These are phyloP conservation scores for Kluyveromyces wickerhamii DNA, from an alignment of 805 yeast genomes.

Conservation along the genomic window DNA sequence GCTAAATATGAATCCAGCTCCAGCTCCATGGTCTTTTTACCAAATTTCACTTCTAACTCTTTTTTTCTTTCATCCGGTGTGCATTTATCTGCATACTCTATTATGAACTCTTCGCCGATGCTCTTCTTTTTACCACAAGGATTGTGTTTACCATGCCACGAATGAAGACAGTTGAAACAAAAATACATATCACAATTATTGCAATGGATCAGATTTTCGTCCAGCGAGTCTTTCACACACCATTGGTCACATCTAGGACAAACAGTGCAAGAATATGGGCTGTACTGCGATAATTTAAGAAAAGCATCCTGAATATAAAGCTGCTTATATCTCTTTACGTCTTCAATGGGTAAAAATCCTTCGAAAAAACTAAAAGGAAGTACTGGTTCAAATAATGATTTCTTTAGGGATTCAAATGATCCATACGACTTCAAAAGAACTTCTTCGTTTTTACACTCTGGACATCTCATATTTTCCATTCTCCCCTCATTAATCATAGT, in stretches of 20 bases:
- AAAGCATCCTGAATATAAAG: constrained; percentile 35
- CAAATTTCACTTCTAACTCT: constrained; percentile 37
- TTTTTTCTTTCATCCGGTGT: constrained; percentile 29
- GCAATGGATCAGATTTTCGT: constrained; percentile 43
- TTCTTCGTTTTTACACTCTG: constrained; percentile 34
- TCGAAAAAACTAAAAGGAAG: constrained; percentile 32
- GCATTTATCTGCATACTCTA: constrained; percentile 29
- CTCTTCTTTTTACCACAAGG: constrained; percentile 35
- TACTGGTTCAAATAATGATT: constrained; percentile 35
- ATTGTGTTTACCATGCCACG: constrained; percentile 53
- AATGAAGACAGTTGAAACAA: constrained; percentile 47
- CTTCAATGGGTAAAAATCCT: constrained; percentile 23
- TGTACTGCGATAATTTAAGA: constrained; percentile 35
- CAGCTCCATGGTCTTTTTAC: constrained; percentile 34
- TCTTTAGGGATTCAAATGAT: constrained; percentile 29
- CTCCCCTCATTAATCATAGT: constrained; percentile 40
- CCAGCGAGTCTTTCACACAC: constrained; percentile 40
- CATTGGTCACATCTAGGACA: constrained; percentile 48
- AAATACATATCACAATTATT: constrained; percentile 43
- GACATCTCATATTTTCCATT: constrained; percentile 48
- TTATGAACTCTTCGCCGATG: constrained; percentile 26
- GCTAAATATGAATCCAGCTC: constrained; percentile 40
- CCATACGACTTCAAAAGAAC: constrained; percentile 15
- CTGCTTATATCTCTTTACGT: constrained; percentile 33
- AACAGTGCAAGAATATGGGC: constrained; percentile 40